Evolutionary conservation across 495 filamentous ascomycete genomes (phyloP), one percentile per base, ranked within the genome.

Genomic region (Penicillium silybi): DNA sequence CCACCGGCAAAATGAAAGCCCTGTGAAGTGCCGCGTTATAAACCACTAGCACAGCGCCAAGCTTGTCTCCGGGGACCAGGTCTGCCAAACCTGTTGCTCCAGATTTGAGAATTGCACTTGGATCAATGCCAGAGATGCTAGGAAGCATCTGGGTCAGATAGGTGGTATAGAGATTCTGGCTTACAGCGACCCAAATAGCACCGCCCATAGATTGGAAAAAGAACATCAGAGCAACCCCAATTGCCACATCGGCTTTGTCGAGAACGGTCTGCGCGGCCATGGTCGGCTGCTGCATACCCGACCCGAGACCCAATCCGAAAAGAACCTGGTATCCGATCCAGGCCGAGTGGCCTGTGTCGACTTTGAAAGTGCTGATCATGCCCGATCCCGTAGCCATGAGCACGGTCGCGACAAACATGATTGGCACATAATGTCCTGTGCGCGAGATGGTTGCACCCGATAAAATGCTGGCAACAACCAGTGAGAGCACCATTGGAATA

Each of bases 291-390:
- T 91, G 88, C 78, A 89, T 80, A n/a, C 87, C 86, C 8, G 81
- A 68, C 0, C 88, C 89, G 6, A 89, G 60, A 6, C 87, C 89
- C 10, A 86, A 75, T 29, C 89, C 89, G 45, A 76, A 80, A n/a
- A 91, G 52, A 46, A 88, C 74, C 60, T 88, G 80, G 58, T 82
- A 89, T 15, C 84, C 85, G 44, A 86, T 82, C 86, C 85, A 91
- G 26, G 75, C 69, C 4, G 70, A 50, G 19, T 72, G 69, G 16
- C 60, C 57, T 2, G 82, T 81, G 48, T 78, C 64, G 1, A 72
- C 43, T 23, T 74, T 71, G 40, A 88, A 74, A 1, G 84, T 84
- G 0, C 81, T 82, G 18, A 90, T 58, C 15, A 90, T 64, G 0
- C 87, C 88, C 9, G 80, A 70, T 0, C 83, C 87, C 8, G 84